phyloP scores from a whole-genome alignment of 495 filamentous ascomycete genomes.

The Podospora fimiseda region DNA sequence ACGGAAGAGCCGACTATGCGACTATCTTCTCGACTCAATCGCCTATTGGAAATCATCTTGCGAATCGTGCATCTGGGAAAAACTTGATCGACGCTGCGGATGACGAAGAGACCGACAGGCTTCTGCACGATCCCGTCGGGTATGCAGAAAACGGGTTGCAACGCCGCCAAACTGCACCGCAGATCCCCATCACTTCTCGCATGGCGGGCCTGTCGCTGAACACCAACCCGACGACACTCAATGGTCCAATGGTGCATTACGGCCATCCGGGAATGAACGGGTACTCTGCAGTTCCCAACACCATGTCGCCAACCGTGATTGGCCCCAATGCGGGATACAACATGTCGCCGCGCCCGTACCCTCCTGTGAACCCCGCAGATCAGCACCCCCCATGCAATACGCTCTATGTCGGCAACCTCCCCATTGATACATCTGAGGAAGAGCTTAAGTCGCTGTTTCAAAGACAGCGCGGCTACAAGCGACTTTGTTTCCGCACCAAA shows the following conservation, averaged over 20 bases:
- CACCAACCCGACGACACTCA: conserved; percentile 56
- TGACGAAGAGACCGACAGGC: conserved; percentile 75
- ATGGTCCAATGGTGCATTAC: conserved; percentile 48
- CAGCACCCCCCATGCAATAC: conserved; percentile 98
- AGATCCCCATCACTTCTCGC: conserved; percentile 58
- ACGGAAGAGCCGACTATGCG: conserved; percentile 58
- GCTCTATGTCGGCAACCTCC: conserved; percentile 93
- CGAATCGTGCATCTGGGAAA: conserved; percentile 68
- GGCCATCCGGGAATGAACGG: conserved; percentile 38
- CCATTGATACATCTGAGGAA: conserved; percentile 89
- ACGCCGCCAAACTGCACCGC: conserved; percentile 69
- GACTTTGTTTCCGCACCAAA: conserved; percentile 95
- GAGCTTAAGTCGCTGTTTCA: conserved; percentile 93
- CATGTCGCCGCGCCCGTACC: conserved; percentile 63
- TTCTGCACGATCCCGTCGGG: conserved; percentile 76
- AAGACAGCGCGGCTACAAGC: conserved; percentile 91
- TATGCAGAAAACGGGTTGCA: conserved; percentile 70
- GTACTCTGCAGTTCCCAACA: conserved; percentile 41
- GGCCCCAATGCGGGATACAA: conserved; percentile 34
- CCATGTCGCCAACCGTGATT: conserved; percentile 50
- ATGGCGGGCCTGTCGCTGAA: conserved; percentile 67
- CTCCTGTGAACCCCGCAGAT: conserved; percentile 90
- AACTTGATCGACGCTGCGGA: conserved; percentile 74
- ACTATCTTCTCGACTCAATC: conserved; percentile 79
- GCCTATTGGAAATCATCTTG: conserved; percentile 68